Evolutionary conservation across 805 yeast species (phyloP), one percentile per base, ranked within the genome.

Genomic region (Saturnispora sanitii): DNA sequence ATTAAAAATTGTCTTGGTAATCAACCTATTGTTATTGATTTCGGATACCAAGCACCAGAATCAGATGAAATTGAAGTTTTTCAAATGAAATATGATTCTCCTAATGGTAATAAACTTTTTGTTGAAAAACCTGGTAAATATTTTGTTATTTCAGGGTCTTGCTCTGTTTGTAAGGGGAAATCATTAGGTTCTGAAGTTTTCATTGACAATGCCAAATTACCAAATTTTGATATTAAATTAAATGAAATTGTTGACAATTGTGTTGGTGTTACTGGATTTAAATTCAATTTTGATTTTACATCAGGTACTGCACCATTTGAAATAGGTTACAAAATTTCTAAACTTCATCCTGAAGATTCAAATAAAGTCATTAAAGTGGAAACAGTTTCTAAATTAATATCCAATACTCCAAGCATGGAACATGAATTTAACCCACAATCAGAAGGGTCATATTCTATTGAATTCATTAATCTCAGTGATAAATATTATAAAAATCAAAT

Each of bases 221-320:
- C 73, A 3, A 67, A 70, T 2, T 62, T 70, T 16, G 53, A 54
- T 2, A 66, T 75, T 13, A 34, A 49, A 2, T 75, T 86, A 1
- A 65, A 65, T 12, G 76, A 90, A 3, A 75, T 90, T 2, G 66
- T 76, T 20, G 97, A 90, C 52, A 75, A 81, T 37, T 92, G 99
- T 64, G 82, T 92, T 23, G 98, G 98, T 0, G 85, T 87, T 34
- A 79, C 86, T 7, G 98, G 96, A 0, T 75, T 68, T 49, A 65
- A 66, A 19, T 76, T 87, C 44, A 67, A 70, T 25, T 86, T 85
- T 46, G 83, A 79, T 38, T 67, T 88, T 43, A 60, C 70, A 6
- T 15, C 22, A 4, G 97, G 98, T 15, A 73, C 78, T 22, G 82
- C 95, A 0, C 96, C 97, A 1, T 92, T 82, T 62, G 70, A 69